A percentile compares a stretch with the other conserved stretches of the same genome.
Conservation (phyloP, 345 rosid species). For the Brassica rapa region DNA sequence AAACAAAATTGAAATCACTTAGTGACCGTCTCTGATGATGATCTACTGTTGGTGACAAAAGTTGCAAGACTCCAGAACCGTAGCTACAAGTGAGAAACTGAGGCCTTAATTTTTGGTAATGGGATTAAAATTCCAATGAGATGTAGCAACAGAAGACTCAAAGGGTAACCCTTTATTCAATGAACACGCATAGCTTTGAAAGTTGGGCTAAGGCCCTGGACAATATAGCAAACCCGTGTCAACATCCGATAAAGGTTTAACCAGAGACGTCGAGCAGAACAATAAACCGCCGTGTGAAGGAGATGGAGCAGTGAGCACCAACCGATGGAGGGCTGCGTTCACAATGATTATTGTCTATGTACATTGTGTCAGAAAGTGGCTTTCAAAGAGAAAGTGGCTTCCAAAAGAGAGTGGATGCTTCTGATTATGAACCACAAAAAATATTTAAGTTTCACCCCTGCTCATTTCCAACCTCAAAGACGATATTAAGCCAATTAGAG, state of each 20-base stretch:
- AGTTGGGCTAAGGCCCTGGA: not conserved
- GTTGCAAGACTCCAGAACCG: not conserved
- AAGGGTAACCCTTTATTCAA: not conserved
- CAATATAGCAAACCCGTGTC: not conserved
- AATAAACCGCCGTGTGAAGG: not conserved
- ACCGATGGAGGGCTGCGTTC: not conserved
- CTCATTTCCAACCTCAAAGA: not conserved
- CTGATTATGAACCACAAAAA: not conserved
- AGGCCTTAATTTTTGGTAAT: not conserved
- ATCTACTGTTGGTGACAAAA: no score
- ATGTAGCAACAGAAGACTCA: not conserved
- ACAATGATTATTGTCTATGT: not conserved
- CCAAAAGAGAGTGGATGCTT: not conserved
- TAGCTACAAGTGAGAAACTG: not conserved
- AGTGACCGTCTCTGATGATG: not conserved
- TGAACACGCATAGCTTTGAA: not conserved
- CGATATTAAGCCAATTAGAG: not conserved
- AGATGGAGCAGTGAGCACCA: not conserved
- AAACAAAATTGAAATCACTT: no score
- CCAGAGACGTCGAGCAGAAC: not conserved
- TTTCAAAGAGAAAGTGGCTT: not conserved
- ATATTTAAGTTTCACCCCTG: not conserved
- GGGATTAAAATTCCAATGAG: not conserved
- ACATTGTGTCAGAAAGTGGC: slow-evolving; percentile 10
- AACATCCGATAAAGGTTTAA: not conserved